Percentiles rank a stretch among this genome's conserved stretches.
Evolutionary conservation across 2,329 filamentous ascomycete genomes (phyloP).

Genomic region (Fusarium guadeloupense): DNA sequence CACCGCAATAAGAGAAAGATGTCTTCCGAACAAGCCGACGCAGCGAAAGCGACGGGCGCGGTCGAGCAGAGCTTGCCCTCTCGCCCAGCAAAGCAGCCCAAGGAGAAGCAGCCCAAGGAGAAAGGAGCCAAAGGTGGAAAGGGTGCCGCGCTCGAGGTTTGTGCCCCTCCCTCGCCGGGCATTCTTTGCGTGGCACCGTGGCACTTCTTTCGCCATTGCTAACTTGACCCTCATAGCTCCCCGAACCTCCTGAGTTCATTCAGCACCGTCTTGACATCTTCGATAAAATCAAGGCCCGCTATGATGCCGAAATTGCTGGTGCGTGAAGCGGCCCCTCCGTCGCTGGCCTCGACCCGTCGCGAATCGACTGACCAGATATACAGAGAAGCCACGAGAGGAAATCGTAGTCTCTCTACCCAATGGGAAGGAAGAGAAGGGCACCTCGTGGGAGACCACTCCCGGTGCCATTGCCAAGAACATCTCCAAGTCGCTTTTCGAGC

Average conservation of each 20-base stretch:
- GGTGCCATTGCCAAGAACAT: constrained; percentile 79
- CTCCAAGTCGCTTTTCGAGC: constrained; percentile 85
- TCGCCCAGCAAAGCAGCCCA: constrained; percentile 51
- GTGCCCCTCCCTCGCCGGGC: constrained; percentile 13
- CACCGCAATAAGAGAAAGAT: too few species aligned
- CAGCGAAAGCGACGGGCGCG: constrained; percentile 47
- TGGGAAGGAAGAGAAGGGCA: constrained; percentile 76
- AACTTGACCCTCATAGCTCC: constrained; percentile 45
- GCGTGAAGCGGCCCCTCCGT: constrained; percentile 32
- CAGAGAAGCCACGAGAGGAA: constrained; percentile 72
- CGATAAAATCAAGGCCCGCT: constrained; percentile 85
- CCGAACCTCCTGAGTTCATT: constrained; percentile 76
- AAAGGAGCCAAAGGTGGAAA: constrained; percentile 64
- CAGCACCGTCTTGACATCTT: constrained; percentile 87
- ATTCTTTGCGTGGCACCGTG: constrained; percentile 11
- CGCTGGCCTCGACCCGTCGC: constrained; percentile 3
- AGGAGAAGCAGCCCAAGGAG: constrained; percentile 47
- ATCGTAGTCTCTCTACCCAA: constrained; percentile 80
- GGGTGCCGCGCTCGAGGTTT: constrained; percentile 64
- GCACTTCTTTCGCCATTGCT: constrained; percentile 28
- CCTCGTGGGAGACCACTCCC: constrained; percentile 92
- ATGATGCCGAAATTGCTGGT: constrained; percentile 75
- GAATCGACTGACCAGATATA: constrained; percentile 49
- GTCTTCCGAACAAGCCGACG: constrained; percentile 52
- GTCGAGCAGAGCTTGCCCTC: constrained; percentile 48